Percentiles rank a stretch among this genome's conserved stretches.
Evolutionary conservation across 768 basidiomycete genomes (phyloP).

Genomic region (Hebeloma cylindrosporum): DNA sequence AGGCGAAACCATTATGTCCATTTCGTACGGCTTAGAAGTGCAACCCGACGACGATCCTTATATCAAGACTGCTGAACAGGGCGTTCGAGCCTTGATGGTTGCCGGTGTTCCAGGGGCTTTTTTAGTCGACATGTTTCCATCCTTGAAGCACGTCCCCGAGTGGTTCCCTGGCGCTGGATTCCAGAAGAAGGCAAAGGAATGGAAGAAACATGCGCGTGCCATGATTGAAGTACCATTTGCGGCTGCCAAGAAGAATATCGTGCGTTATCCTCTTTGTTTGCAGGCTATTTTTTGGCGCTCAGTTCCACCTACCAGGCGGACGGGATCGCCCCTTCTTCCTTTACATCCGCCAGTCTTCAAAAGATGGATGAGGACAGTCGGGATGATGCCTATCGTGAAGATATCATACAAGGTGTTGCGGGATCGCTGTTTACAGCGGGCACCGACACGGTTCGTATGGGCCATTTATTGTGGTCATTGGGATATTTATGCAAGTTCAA

Average conservation of each 20-base stretch:
- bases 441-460: neutral
- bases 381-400: constrained; percentile 15
- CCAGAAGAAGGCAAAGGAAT: constrained; percentile 46
- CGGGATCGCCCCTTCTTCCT: constrained; percentile 17
- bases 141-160: constrained; percentile 45
- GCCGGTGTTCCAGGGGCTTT: constrained; percentile 43
- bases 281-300: neutral
- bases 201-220: constrained; percentile 35
- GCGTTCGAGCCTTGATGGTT: constrained; percentile 29
- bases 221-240: constrained; percentile 40
- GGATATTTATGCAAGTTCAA: neutral
- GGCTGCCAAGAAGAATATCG: constrained; percentile 26
- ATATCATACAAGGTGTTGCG: constrained; percentile 35
- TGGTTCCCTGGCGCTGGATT: constrained; percentile 66
- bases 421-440: constrained; percentile 30
- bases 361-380: constrained; percentile 22
- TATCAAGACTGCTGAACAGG: constrained; percentile 14
- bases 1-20: constrained; percentile 34
- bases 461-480: neutral
- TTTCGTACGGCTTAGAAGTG: constrained; percentile 39
- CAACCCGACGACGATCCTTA: constrained; percentile 31
- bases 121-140: constrained; percentile 43
- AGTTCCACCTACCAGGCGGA: constrained; percentile 2
- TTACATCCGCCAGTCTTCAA: constrained; percentile 24
- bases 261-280: constrained; percentile 15